Evolutionary conservation across 1,284 basidiomycete genomes (phyloP).

Genomic region (Ceratobasidium theobromae): DNA sequence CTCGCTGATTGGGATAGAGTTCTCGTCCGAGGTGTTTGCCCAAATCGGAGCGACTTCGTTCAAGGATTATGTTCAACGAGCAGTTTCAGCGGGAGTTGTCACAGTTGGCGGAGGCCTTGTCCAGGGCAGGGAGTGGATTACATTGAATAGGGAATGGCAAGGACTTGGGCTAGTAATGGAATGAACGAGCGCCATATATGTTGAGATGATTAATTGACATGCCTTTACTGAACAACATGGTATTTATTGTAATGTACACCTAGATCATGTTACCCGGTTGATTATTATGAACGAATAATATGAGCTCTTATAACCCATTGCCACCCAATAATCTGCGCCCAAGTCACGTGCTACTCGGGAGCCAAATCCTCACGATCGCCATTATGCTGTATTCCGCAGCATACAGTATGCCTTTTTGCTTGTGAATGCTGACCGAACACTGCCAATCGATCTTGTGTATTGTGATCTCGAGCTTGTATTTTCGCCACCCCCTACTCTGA

Average conservation of each 20-base stretch:
- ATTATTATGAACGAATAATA: no score
- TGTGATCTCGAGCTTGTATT: no score
- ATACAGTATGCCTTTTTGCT: no score
- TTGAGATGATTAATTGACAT: neutral
- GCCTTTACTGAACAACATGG: neutral
- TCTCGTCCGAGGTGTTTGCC: conserved; percentile 1
- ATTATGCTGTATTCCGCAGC: no score
- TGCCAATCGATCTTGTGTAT: no score
- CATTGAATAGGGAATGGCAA: conserved; percentile 8
- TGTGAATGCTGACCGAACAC: no score
- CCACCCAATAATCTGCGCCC: no score
- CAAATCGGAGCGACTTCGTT: neutral
- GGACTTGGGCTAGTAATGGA: neutral
- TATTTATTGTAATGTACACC: neutral
- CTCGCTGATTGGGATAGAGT: conserved; percentile 7
- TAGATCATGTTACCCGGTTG: no score
- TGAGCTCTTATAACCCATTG: no score
- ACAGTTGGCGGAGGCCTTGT: conserved; percentile 10
- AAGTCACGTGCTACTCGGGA: no score
- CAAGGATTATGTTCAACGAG: conserved; percentile 16
- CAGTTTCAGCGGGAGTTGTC: conserved; percentile 10
- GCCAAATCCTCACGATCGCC: no score
- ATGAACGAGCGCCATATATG: neutral
- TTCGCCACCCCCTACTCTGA: no score
- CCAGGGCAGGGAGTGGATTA: conserved; percentile 27